Evolutionary conservation across 371 early-diverging fungal genomes (phyloP).

Genomic region (Pancytospora epiphaga): DNA sequence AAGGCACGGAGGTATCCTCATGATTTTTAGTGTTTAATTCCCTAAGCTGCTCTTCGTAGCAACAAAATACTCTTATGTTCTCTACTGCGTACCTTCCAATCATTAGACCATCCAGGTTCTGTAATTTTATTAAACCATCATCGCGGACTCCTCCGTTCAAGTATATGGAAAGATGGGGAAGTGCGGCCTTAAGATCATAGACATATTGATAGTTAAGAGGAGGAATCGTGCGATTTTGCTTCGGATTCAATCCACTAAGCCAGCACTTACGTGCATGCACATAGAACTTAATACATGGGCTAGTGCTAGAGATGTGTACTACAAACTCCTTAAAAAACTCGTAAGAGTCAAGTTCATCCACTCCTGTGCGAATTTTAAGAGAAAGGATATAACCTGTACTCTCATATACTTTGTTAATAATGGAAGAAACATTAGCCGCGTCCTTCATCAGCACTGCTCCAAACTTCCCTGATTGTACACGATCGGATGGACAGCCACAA

Average conservation of each 20-base stretch:
- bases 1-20: neutral
- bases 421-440: constrained; percentile 41
- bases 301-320: constrained; percentile 59
- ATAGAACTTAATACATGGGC: constrained; percentile 62
- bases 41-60: neutral
- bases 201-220: constrained; percentile 69
- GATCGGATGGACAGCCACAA: constrained; percentile 60
- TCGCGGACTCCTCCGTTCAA: constrained; percentile 71
- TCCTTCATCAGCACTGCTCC: constrained; percentile 60
- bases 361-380: constrained; percentile 59
- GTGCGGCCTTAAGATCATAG: constrained; percentile 64
- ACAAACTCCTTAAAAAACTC: constrained; percentile 57
- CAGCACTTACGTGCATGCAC: constrained; percentile 76
- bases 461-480: constrained; percentile 60
- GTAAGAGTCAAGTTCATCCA: constrained; percentile 59
- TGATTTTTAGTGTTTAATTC: neutral
- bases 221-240: constrained; percentile 71
- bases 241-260: constrained; percentile 70
- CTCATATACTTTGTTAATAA: constrained; percentile 56
- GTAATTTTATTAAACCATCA: constrained; percentile 1
- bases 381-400: constrained; percentile 51
- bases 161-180: constrained; percentile 64
- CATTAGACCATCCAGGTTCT: constrained; percentile 60
- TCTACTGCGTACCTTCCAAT: constrained; percentile 59
- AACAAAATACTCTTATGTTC: constrained; percentile 52